Evolutionary conservation across 202 grass and related monocot genomes (phyloP).

Genomic region (Zizania palustris): DNA sequence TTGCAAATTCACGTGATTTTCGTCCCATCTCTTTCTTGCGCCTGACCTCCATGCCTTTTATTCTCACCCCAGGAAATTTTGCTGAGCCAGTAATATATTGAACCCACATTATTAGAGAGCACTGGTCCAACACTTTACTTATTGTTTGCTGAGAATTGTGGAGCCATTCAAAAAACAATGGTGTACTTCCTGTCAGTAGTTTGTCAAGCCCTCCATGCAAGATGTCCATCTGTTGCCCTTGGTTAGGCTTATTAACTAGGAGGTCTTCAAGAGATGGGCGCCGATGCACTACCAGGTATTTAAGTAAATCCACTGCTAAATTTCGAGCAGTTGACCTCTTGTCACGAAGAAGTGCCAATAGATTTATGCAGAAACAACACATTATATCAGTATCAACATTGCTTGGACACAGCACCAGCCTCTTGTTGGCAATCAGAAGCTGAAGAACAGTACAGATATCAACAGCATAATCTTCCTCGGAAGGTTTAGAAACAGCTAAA

Average conservation of each 20-base stretch:
- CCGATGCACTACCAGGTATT: conserved; percentile 87
- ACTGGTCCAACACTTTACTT: conserved; percentile 86
- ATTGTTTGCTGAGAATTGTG: conserved; percentile 71
- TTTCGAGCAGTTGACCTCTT: conserved; percentile 76
- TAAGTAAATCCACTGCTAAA: conserved; percentile 78
- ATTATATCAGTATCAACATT: conserved; percentile 91
- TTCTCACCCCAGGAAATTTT: conserved; percentile 99
- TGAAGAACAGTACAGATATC: conserved; percentile 90
- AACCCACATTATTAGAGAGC: conserved; percentile 91
- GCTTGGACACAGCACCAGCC: conserved; percentile 85
- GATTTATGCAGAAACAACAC: conserved; percentile 88
- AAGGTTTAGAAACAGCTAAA: conserved; percentile 48
- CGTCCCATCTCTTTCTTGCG: conserved; percentile 95
- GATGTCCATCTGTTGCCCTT: conserved; percentile 69
- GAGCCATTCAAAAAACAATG: conserved; percentile 88
- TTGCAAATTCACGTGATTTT: conserved; percentile 76
- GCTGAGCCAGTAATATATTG: conserved; percentile 77
- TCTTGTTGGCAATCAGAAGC: conserved; percentile 89
- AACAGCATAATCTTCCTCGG: conserved; percentile 70
- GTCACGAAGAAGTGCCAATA: conserved; percentile 83
- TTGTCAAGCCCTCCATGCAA: conserved; percentile 89
- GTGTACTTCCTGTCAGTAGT: conserved; percentile 73
- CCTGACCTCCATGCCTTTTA: conserved; percentile 95
- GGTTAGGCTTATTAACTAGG: conserved; percentile 78
- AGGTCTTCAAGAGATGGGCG: conserved; percentile 81